Evolutionary conservation across 345 rosid species (phyloP).

Genomic region (Salix dunnii): DNA sequence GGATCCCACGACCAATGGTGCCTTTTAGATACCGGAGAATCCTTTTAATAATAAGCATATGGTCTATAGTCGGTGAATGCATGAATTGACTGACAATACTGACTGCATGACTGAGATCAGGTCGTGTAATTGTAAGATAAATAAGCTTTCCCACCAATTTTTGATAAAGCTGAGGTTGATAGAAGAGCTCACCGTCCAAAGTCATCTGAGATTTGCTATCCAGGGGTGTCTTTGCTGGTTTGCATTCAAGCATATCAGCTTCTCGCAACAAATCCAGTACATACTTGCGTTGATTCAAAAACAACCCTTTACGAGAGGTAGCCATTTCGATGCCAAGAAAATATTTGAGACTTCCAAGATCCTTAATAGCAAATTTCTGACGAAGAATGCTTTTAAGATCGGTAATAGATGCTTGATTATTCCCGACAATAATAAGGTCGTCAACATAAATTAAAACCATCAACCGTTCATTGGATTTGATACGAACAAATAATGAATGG

Average conservation of each 20-base stretch:
- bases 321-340: background rate
- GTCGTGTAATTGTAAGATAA: background rate
- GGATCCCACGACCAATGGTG: background rate
- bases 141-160: background rate
- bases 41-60: too few species aligned
- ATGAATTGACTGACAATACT: background rate
- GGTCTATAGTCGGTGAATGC: fast-evolving
- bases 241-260: too few species aligned
- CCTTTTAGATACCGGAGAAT: background rate
- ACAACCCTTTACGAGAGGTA: too few species aligned
- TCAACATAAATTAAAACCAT: background rate
- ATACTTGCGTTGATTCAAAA: background rate
- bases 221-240: background rate
- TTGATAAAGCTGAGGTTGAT: background rate
- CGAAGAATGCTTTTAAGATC: background rate
- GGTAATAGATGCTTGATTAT: background rate
- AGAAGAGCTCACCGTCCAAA: background rate
- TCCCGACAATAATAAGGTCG: background rate
- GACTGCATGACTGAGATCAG: too few species aligned
- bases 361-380: too few species aligned
- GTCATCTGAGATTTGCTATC: background rate
- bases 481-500: too few species aligned
- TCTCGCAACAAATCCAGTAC: background rate
- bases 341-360: background rate
- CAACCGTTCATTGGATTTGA: background rate